A percentile compares a stretch with the other conserved stretches of the same genome.
Evolutionary conservation across 2,329 filamentous ascomycete genomes (phyloP).

Genomic region (Fusarium torulosum): DNA sequence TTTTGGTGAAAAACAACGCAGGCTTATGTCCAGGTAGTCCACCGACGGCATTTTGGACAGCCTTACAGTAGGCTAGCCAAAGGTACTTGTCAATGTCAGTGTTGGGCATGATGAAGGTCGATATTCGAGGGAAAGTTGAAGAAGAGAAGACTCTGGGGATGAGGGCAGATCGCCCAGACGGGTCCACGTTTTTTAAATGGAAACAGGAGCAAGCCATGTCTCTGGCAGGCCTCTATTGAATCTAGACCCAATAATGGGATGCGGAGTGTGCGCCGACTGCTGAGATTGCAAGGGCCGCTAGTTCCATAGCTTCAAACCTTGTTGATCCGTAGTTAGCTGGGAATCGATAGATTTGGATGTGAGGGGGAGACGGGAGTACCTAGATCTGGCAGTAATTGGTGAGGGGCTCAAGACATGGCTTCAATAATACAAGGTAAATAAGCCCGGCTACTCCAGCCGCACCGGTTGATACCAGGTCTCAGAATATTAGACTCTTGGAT

Average conservation of each 20-base stretch:
- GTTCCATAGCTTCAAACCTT: slow-evolving; percentile 18
- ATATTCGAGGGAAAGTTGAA: no score
- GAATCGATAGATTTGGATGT: not conserved
- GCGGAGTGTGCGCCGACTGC: not conserved
- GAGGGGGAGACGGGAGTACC: no score
- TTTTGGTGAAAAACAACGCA: slow-evolving; percentile 40
- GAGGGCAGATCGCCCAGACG: not conserved
- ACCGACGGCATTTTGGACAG: slow-evolving; percentile 35
- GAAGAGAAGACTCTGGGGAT: not conserved
- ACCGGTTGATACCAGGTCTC: not conserved
- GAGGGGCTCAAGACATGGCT: not conserved
- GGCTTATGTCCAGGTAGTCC: slow-evolving; percentile 39
- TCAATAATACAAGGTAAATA: not conserved
- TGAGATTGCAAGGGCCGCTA: slow-evolving; percentile 10
- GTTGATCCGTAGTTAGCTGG: not conserved
- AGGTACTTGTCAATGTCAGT: slow-evolving; percentile 31
- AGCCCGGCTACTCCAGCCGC: not conserved
- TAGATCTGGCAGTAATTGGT: not conserved
- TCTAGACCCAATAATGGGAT: slow-evolving; percentile 16
- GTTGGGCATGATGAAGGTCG: slow-evolving; percentile 14
- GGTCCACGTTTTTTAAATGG: slow-evolving; percentile 5
- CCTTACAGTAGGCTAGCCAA: slow-evolving; percentile 40
- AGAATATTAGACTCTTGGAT: not conserved
- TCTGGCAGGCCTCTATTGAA: slow-evolving; percentile 3
- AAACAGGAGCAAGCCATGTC: slow-evolving; percentile 13